phyloP scores from a whole-genome alignment of 2,329 filamentous ascomycete genomes.

The Ascochyta pisi region DNA sequence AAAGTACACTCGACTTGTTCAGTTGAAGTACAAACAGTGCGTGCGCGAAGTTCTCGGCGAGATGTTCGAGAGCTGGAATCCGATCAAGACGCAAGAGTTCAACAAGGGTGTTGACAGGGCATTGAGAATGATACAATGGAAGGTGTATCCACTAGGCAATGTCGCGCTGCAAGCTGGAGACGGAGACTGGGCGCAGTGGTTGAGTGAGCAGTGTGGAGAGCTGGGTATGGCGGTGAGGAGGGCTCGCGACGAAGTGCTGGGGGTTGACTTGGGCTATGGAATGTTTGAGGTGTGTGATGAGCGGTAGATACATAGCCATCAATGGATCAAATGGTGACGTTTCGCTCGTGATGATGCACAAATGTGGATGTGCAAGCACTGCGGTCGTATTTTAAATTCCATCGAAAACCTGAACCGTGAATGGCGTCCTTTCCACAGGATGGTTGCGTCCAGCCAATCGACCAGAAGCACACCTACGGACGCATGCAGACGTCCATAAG shows the following conservation, averaged over 20 bases:
- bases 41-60: constrained; percentile 11
- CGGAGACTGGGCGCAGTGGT: constrained; percentile 16
- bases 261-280: no score
- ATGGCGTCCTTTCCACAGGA: no score
- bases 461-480: not conserved
- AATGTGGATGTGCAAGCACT: no score
- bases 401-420: no score
- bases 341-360: no score
- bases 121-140: constrained; percentile 13
- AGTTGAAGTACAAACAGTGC: constrained; percentile 6
- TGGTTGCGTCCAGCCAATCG: not conserved
- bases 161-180: constrained; percentile 15
- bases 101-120: constrained; percentile 27
- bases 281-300: no score
- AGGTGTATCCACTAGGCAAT: constrained; percentile 15
- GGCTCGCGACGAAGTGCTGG: no score
- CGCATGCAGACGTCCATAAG: not conserved
- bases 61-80: constrained; percentile 11
- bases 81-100: constrained; percentile 20
- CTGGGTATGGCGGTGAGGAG: no score
- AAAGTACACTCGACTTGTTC: not conserved
- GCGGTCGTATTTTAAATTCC: no score
- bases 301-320: no score
- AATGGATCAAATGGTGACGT: no score
- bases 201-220: no score